Base-by-base conservation (phyloP, 2,329 filamentous ascomycete species). In the Fusarium marasasianum region DNA sequence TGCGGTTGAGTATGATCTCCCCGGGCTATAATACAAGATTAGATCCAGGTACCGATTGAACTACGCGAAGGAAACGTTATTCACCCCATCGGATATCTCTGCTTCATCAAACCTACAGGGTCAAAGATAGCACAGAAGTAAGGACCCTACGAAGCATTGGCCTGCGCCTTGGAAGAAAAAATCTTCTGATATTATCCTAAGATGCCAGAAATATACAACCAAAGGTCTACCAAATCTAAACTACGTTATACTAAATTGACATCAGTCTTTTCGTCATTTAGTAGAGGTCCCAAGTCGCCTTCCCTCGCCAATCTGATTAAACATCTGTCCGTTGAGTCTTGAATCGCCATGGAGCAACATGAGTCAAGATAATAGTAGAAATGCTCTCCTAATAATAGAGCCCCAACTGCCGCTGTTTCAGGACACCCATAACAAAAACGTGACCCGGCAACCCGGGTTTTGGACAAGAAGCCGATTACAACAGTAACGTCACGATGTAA, bases 401-500 rank as follows among this genome's bases (percentile, higher is more conserved):
- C 35, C 51, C 56, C 48, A 60, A 59, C 37, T 56, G 41, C 58
- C 60, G 38, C 15, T 40, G 47, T 73, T 70, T 51, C 51, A 58
- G 43, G 58, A 18, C 22, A 24, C 26, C 40, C 22, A 24, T 56
- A 57, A 40, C 29, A 66, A 57, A 51, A 71, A 67, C 47, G 47
- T 48, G 37, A 53, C 66, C 66, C 53, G 41, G 44, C 35, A 63
- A 60, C 47, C 58, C 44, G 55, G 63, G 41, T 38, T 48, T 59
- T 40, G 58, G 47, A 45, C 20, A 64, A 45, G 24, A 58, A 69
- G 67, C 59, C 56, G 71, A 47, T 44, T 64, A 40, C 35, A 62
- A 66, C 59, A 43, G 47, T 55, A 61, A 54, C 26, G 37, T 51
- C 50, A 40, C 71, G 51, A 74, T 74, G 69, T 45, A 54, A 74